These are phyloP conservation scores for Solanum clarkiae DNA, from an alignment of 257 asterid species.

Conservation along the genomic window DNA sequence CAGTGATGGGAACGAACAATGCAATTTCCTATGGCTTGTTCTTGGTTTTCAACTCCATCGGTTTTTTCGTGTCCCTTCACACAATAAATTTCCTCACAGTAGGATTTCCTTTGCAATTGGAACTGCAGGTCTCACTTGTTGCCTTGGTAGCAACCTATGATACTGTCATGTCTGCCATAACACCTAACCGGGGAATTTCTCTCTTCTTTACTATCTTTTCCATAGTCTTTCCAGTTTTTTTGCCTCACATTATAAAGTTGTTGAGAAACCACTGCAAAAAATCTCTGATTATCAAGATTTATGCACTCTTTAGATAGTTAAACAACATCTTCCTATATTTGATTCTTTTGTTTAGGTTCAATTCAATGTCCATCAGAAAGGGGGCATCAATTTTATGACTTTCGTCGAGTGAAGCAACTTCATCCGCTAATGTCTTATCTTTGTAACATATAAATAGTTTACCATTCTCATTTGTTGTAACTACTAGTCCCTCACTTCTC, in stretches of 20 bases:
- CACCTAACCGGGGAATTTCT: slow-evolving; percentile 1
- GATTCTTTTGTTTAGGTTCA: not conserved
- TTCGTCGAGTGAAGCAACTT: too few species aligned
- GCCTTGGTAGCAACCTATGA: slow-evolving; percentile 29
- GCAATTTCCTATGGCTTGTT: not conserved
- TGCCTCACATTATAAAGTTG: not conserved
- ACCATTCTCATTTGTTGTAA: not conserved
- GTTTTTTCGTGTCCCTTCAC: slow-evolving; percentile 32
- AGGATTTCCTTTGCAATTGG: slow-evolving; percentile 31
- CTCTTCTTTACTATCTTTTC: slow-evolving; percentile 5
- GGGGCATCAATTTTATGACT: too few species aligned
- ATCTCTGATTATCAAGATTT: not conserved
- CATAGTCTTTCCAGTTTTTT: slow-evolving; percentile 1
- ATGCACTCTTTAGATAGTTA: not conserved
- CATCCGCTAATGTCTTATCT: not conserved
- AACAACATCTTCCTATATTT: not conserved
- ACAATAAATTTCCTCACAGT: slow-evolving; percentile 22
- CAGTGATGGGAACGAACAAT: slow-evolving; percentile 27
- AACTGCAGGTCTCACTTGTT: slow-evolving; percentile 20
- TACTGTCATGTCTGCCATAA: slow-evolving; percentile 21
- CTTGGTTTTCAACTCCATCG: slow-evolving; percentile 31
- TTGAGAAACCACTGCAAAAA: slow-evolving; percentile 10
- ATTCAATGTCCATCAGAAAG: not conserved
- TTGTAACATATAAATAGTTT: not conserved
- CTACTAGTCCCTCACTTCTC: too few species aligned